Conservation (phyloP, 805 yeast genomes). For the Candida krabiensis region DNA sequence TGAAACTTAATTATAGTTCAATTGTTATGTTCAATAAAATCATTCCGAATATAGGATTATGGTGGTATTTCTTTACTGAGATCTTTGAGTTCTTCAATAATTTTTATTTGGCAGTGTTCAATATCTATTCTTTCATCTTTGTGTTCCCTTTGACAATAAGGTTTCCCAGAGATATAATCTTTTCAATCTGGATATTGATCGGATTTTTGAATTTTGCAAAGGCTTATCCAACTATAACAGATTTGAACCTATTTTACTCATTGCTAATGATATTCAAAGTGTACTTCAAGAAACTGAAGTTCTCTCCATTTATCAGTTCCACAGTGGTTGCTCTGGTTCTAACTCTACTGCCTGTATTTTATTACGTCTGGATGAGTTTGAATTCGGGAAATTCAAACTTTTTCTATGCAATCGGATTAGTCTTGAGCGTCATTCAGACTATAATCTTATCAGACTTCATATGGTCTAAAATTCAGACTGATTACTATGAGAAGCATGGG, state of each 20-base stretch:
- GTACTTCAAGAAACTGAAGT: constrained; percentile 27
- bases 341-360: constrained; percentile 81
- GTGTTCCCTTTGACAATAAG: constrained; percentile 74
- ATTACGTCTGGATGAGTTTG: constrained; percentile 89
- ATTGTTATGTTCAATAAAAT: constrained; percentile 64
- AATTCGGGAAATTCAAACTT: constrained; percentile 97
- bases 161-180: constrained; percentile 40
- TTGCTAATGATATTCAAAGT: constrained; percentile 31
- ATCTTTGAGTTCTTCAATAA: constrained; percentile 87
- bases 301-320: constrained; percentile 29
- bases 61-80: constrained; percentile 99
- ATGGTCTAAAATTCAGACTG: constrained; percentile 76
- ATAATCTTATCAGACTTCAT: constrained; percentile 70
- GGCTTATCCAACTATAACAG: constrained; percentile 85
- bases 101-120: constrained; percentile 83
- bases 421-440: constrained; percentile 69
- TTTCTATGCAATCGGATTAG: constrained; percentile 90
- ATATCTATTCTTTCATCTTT: constrained; percentile 65
- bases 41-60: constrained; percentile 87
- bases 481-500: constrained; percentile 46
- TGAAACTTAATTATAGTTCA: constrained; percentile 58
- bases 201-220: constrained; percentile 59
- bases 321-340: constrained; percentile 34
- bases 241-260: constrained; percentile 47
- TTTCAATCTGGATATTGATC: constrained; percentile 41